Evolutionary conservation across 495 filamentous ascomycete species (phyloP), one percentile per base, ranked within the genome.

Genomic region (Geopyxis carbonaria): DNA sequence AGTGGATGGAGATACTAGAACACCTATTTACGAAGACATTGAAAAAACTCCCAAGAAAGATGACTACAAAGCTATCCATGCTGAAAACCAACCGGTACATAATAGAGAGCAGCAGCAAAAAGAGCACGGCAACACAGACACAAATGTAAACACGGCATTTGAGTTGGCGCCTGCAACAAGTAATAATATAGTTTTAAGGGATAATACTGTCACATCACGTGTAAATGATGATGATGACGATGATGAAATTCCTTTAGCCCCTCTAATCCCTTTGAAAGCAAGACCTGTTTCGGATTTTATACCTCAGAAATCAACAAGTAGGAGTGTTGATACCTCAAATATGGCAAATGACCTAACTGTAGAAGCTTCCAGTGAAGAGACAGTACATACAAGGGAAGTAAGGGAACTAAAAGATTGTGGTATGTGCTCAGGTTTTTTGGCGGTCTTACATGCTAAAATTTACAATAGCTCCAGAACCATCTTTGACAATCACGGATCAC

Each of bases 171-270:
- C n/a, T n/a, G n/a, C n/a, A n/a, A n/a, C n/a, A n/a, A n/a, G n/a
- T n/a, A n/a, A 33, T 16, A 33, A 16, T 33, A 33, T 33, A 33
- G 6, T 15, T 33, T 33, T 33, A 33, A 33, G 5, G 27, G 5
- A 5, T 1, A 30, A 2, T 1, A 15, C 11, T 30, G 27, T n/a
- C 15, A 30, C 2, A 15, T n/a, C 27, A 30, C 11, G 5, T 11
- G 5, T 15, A 30, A 30, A 5, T 3, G 15, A 30, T 30, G 27
- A 30, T 30, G 27, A 30, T 30, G 43, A 31, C 7, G 51, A 45
- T 15, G 50, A 45, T 14, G 45, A 45, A 20, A 34, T 43, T n/a
- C 28, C 16, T 9, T 41, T 9, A 14, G 29, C 29, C 13, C 38
- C 38, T 8, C 19, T 23, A 7, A 33, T 41, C 8, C 38, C 38